A percentile compares a stretch with the other conserved stretches of the same genome.
Evolutionary conservation across 768 basidiomycete species (phyloP).

Genomic region (Heimioporus sp.): DNA sequence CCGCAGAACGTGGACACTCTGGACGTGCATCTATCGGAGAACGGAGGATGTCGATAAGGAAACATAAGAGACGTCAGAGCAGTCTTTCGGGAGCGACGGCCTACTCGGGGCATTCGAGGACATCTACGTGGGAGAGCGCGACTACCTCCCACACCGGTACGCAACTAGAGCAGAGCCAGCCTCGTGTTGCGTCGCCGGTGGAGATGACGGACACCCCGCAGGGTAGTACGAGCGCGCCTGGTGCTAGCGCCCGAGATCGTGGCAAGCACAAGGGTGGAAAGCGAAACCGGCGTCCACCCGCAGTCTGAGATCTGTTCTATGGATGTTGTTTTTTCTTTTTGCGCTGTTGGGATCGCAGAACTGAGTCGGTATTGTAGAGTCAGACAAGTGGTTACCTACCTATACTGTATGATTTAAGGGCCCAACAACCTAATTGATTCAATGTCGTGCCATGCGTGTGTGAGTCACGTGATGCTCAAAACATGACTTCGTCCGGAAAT

Average conservation of each 20-base stretch:
- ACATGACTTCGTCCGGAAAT: too few species aligned
- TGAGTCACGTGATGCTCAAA: too few species aligned
- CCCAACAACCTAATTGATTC: too few species aligned
- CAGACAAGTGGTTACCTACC: too few species aligned
- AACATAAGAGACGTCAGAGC: not conserved
- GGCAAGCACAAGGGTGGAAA: too few species aligned
- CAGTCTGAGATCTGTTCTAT: not conserved
- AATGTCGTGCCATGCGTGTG: too few species aligned
- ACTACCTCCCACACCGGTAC: not conserved
- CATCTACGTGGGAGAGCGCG: constrained; percentile 1
- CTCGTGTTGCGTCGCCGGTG: not conserved
- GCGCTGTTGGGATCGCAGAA: too few species aligned
- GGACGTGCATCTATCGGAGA: not conserved
- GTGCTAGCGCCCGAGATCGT: not conserved
- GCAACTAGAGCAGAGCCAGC: not conserved
- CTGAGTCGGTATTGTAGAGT: too few species aligned
- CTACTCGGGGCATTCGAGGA: constrained; percentile 9
- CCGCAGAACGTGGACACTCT: not conserved
- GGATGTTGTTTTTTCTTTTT: too few species aligned
- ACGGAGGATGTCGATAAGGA: constrained; percentile 2
- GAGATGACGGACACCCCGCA: not conserved
- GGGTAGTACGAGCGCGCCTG: not conserved
- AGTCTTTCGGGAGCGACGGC: constrained; percentile 8
- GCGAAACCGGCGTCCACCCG: not conserved
- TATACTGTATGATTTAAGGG: too few species aligned